phyloP scores from a whole-genome alignment of 139 green algal genomes.

The Pedinophyceae sp. region DNA sequence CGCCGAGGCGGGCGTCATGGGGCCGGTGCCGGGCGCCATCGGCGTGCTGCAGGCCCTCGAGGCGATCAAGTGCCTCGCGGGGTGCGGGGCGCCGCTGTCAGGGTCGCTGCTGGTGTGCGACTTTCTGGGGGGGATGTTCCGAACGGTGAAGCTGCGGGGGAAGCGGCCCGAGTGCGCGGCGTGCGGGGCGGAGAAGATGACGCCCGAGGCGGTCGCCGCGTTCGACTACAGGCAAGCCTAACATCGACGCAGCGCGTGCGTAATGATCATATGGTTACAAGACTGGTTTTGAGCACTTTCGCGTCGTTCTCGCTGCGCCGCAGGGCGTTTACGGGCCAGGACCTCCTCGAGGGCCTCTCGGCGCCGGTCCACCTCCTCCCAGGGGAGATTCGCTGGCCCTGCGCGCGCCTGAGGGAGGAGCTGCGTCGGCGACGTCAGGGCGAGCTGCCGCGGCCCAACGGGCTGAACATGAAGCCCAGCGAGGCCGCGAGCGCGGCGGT shows the following conservation, averaged over 20 bases:
- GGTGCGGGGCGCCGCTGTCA: slow-evolving; percentile 37
- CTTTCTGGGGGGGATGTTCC: slow-evolving; percentile 32
- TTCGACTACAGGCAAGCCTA: slow-evolving; percentile 65
- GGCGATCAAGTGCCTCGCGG: slow-evolving; percentile 68
- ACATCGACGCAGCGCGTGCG: not conserved
- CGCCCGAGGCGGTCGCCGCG: slow-evolving; percentile 16
- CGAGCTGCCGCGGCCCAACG: slow-evolving; percentile 4
- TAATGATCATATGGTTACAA: not conserved
- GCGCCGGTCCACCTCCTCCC: not conserved
- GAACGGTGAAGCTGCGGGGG: slow-evolving; percentile 46
- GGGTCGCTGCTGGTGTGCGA: slow-evolving; percentile 58
- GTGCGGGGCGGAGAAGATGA: slow-evolving; percentile 41
- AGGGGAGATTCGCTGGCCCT: not conserved
- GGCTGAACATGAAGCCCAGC: not conserved
- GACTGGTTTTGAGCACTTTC: not conserved
- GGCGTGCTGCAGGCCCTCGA: slow-evolving; percentile 85
- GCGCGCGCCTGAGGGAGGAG: not conserved
- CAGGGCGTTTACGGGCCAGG: not conserved
- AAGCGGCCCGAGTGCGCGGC: slow-evolving; percentile 34
- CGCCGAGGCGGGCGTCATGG: slow-evolving; percentile 79
- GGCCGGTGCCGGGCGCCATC: slow-evolving; percentile 77
- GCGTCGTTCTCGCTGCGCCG: not conserved
- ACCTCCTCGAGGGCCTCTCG: not conserved
- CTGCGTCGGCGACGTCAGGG: not conserved
- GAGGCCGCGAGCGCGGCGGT: not conserved